Percentiles rank a stretch among this genome's conserved stretches.
Evolutionary conservation across 208 protist genomes (phyloP).

Genomic region (Crithidia thermophila): DNA sequence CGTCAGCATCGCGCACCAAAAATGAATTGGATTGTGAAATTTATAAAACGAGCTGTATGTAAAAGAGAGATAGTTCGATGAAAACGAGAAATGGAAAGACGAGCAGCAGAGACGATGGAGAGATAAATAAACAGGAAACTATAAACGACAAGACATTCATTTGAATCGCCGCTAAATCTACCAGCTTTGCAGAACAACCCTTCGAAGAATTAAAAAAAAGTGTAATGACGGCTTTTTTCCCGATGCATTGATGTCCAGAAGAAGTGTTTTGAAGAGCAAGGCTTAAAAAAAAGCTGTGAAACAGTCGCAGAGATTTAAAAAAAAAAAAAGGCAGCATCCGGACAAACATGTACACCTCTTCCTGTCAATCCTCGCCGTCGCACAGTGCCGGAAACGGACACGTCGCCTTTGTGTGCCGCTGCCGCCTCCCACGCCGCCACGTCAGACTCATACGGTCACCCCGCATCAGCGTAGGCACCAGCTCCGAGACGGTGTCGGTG

Average conservation of each 20-base stretch:
- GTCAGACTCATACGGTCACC: slow-evolving; percentile 72
- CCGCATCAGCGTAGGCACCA: slow-evolving; percentile 41
- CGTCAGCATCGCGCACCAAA: slow-evolving; percentile 10
- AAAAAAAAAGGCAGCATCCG: slow-evolving; percentile 1
- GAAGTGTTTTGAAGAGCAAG: no score
- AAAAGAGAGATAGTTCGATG: not conserved
- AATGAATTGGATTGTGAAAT: no score
- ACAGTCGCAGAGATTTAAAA: not conserved
- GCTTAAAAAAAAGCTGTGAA: not conserved
- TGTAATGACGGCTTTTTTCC: no score
- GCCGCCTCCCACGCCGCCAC: slow-evolving; percentile 57
- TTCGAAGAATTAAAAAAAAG: no score
- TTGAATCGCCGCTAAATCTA: no score
- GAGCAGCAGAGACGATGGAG: no score
- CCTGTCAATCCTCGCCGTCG: no score
- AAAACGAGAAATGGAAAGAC: no score
- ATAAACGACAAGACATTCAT: no score
- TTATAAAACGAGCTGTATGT: not conserved
- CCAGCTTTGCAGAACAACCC: no score
- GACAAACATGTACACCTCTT: not conserved
- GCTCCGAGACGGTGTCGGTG: slow-evolving; percentile 70
- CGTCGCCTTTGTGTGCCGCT: slow-evolving; percentile 36
- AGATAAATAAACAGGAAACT: no score
- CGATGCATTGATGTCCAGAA: no score
- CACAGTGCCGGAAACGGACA: slow-evolving; percentile 67